Base-by-base conservation (phyloP, 2,329 filamentous ascomycete species). In the Penicillium decumbens region DNA sequence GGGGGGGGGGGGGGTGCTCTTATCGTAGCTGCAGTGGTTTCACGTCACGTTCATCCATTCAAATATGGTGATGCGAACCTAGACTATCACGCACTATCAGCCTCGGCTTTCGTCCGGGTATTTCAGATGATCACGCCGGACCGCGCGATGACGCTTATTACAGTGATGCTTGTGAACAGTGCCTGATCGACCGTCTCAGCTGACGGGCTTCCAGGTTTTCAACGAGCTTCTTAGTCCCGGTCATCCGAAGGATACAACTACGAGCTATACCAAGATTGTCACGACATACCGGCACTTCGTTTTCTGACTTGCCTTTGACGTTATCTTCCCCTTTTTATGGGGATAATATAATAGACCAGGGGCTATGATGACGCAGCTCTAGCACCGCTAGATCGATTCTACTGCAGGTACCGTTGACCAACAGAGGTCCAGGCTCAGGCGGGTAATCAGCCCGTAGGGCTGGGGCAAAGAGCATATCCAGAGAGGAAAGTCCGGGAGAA, bases 401-500 rank as follows among this genome's bases (percentile, higher is more conserved):
- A 10, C 52, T 54, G 52, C 52, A 54, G 52, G 52, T 54, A 54
- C 52, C 25, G 37, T 20, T 27, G 30, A 20, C 25, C 41, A 23
- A 25, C 23, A 25, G 20, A 15, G 23, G 38, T 27, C 38, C 12
- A 30, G 33, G 45, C 45, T 47, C 13, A 30, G 25, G 25, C 25
- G 9, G 32, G 12, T 13, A 43, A 32, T 25, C 32, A 39, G 30
- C 20, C 44, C 45, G 50, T 57, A 53, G 49, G 54, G 52, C 54
- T 54, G 45, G 46, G 49, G 44, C 32, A 43, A 18, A 35, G 12
- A 28, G 41, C 6, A 13, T 20, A 4, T 29, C 28, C 10, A 6
- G 12, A 40, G 35, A 41, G 42, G 18, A 23, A 20, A 23, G 10
- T 4, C 53, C 58, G 58, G 58, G 48, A 47, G 48, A 58, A 50